phyloP scores from a whole-genome alignment of 805 yeast genomes.

The Candida alai region DNA sequence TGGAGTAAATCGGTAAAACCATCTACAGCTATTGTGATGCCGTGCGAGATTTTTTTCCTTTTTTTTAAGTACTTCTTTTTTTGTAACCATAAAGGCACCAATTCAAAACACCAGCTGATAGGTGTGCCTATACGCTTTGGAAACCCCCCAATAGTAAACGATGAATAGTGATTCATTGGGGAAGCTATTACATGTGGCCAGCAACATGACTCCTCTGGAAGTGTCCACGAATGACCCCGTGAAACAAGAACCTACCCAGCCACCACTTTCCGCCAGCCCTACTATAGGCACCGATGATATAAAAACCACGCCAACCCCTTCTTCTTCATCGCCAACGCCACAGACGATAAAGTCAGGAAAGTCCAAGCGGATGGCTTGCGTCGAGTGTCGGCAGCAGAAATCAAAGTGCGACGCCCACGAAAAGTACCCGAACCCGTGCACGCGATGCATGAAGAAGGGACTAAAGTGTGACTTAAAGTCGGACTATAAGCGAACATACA shows the following conservation, averaged over 20 bases:
- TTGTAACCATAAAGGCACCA: too few relatives aligned
- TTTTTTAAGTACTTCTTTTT: too few relatives aligned
- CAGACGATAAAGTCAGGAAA: slow-evolving; percentile 13
- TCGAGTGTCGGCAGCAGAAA: slow-evolving; percentile 94
- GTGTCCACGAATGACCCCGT: too few relatives aligned
- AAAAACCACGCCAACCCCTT: slow-evolving; percentile 1
- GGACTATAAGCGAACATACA: slow-evolving; percentile 85
- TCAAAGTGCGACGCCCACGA: slow-evolving; percentile 84
- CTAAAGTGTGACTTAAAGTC: slow-evolving; percentile 69
- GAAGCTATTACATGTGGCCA: slow-evolving; percentile 39
- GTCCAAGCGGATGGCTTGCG: slow-evolving; percentile 76
- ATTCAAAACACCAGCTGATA: too few relatives aligned
- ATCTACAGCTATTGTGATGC: too few relatives aligned
- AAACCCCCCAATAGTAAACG: too few relatives aligned
- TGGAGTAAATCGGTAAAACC: too few relatives aligned
- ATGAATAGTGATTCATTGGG: slow-evolving; percentile 28
- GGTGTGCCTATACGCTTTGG: too few relatives aligned
- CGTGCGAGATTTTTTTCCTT: neutral
- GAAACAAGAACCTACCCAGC: slow-evolving; percentile 24
- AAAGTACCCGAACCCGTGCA: slow-evolving; percentile 72
- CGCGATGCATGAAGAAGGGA: slow-evolving; percentile 71
- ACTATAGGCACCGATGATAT: too few relatives aligned
- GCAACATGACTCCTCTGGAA: too few relatives aligned
- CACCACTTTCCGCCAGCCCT: neutral
- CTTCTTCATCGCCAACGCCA: slow-evolving; percentile 2